phyloP scores from a whole-genome alignment of 1,284 basidiomycete genomes.

The Sanghuangporus baumii region DNA sequence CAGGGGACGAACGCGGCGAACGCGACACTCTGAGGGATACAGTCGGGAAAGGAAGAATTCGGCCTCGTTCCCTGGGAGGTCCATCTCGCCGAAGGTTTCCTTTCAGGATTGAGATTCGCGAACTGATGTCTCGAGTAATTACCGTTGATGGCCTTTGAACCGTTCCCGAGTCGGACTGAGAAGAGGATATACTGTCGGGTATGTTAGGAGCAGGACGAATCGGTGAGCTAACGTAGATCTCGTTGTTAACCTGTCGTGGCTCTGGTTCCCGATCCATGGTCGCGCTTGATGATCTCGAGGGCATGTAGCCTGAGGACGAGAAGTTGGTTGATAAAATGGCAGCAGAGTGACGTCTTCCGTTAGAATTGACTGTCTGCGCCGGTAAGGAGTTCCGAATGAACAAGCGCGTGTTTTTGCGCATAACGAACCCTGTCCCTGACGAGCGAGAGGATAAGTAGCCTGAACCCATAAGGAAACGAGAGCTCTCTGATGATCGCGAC shows the following conservation, averaged over 20 bases:
- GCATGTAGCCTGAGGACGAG: conserved; percentile 7
- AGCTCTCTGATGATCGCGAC: conserved; percentile 4
- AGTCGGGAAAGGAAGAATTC: conserved; percentile 6
- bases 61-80: conserved; percentile 1
- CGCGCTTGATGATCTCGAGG: conserved; percentile 6
- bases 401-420: background rate
- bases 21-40: background rate
- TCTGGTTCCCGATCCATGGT: background rate
- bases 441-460: conserved; percentile 9
- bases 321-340: background rate
- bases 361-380: background rate
- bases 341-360: background rate
- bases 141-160: background rate
- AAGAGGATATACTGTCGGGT: background rate
- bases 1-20: background rate
- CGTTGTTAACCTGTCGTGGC: background rate
- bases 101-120: background rate
- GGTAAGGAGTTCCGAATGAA: background rate
- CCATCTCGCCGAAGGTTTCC: background rate
- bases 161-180: background rate
- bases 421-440: background rate
- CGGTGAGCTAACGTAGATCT: conserved; percentile 6
- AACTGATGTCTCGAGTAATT: background rate
- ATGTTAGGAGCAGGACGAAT: background rate
- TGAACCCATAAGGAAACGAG: conserved; percentile 8